phyloP scores from a whole-genome alignment of 176 grass and related monocot genomes.

The Carex parvula region DNA sequence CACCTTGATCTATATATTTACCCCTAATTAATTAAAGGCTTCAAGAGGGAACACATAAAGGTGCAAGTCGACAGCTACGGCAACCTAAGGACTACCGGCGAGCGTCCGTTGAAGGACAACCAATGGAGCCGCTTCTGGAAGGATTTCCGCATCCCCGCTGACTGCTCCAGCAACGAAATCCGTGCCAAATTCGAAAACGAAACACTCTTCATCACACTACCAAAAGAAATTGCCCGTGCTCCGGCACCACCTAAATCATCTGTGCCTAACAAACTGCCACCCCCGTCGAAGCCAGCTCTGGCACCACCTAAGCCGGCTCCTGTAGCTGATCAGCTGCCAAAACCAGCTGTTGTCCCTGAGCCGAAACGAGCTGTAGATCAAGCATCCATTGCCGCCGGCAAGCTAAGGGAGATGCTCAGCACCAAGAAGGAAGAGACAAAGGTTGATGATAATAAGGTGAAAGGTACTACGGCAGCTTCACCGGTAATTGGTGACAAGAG shows the following conservation, averaged over 20 bases:
- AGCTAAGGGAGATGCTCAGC: not conserved
- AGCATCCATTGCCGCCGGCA: not conserved
- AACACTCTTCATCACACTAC: slow-evolving; percentile 48
- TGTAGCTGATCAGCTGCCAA: not conserved
- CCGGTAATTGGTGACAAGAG: not conserved
- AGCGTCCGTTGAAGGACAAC: slow-evolving; percentile 24
- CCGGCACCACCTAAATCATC: not conserved
- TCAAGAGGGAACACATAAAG: slow-evolving; percentile 52
- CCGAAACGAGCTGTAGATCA: slow-evolving; percentile 13
- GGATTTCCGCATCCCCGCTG: slow-evolving; percentile 37
- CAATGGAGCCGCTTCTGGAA: slow-evolving; percentile 57
- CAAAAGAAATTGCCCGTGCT: slow-evolving; percentile 33
- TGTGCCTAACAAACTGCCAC: not conserved
- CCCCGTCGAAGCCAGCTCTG: not conserved
- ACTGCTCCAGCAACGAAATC: slow-evolving; percentile 43
- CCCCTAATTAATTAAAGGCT: slow-evolving; percentile 37
- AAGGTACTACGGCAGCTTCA: slow-evolving; percentile 1
- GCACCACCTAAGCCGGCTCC: not conserved
- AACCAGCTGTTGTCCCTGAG: not conserved
- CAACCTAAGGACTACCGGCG: slow-evolving; percentile 40
- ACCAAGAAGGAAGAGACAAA: slow-evolving; percentile 20
- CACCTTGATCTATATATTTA: not conserved
- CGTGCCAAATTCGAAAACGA: slow-evolving; percentile 74
- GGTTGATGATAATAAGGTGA: not conserved
- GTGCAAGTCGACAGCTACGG: slow-evolving; percentile 60